Evolutionary conservation across 2,329 filamentous ascomycete species (phyloP).

Genomic region (Piedraia hortae): DNA sequence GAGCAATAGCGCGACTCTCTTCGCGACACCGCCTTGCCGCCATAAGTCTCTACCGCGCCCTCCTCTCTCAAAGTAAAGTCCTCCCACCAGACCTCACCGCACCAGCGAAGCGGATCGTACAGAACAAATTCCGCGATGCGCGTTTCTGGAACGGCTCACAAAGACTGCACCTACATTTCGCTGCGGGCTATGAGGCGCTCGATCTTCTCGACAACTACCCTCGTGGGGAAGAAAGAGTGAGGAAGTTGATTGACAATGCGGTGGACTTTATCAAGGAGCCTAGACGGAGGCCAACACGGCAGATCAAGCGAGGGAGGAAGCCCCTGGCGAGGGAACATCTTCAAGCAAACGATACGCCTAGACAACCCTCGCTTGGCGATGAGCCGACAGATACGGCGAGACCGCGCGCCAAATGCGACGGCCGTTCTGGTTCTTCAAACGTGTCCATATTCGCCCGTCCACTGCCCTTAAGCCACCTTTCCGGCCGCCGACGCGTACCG

Average conservation of each 20-base stretch:
- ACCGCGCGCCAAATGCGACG: neutral
- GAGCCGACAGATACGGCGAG: constrained; percentile 1
- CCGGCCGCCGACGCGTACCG: constrained; percentile 30
- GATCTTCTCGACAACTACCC: constrained; percentile 18
- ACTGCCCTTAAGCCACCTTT: constrained; percentile 13
- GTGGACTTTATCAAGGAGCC: too few species aligned
- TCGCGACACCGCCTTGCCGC: constrained; percentile 31
- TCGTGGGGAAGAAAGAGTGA: constrained; percentile 10
- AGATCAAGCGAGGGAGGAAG: constrained; percentile 5
- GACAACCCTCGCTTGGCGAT: too few species aligned
- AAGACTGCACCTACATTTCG: constrained; percentile 33
- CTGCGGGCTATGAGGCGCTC: constrained; percentile 35
- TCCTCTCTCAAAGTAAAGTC: constrained; percentile 27
- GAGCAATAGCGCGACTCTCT: too few species aligned
- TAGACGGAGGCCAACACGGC: constrained; percentile 8
- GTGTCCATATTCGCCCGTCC: constrained; percentile 7
- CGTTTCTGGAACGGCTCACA: constrained; percentile 28
- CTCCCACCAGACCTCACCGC: constrained; percentile 19
- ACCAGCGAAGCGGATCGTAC: constrained; percentile 30
- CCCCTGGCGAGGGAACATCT: constrained; percentile 1
- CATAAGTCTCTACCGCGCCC: constrained; percentile 43
- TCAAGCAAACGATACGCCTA: too few species aligned
- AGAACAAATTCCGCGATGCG: constrained; percentile 34
- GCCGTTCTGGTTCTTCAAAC: neutral
- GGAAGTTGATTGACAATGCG: constrained; percentile 7